Percentiles rank a stretch among this genome's conserved stretches.
Evolutionary conservation across 495 filamentous ascomycete genomes (phyloP).

Genomic region (Penicillium diatomitis): DNA sequence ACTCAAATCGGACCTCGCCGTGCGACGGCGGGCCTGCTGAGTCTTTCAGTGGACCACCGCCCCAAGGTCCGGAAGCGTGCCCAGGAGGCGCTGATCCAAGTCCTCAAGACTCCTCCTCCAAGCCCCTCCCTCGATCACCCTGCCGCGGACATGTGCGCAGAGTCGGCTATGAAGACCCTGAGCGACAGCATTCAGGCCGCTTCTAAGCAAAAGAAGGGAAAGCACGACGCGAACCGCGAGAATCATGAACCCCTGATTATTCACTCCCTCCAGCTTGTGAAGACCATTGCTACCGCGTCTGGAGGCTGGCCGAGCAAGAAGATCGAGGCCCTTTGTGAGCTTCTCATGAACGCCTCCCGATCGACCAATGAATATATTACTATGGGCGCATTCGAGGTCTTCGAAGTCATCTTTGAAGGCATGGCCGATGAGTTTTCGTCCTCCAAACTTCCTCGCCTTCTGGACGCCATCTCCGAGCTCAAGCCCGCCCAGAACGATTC

Average conservation of each 20-base stretch:
- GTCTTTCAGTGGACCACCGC: constrained; percentile 73
- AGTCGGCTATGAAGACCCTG: constrained; percentile 71
- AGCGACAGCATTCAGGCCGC: constrained; percentile 55
- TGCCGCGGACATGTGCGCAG: constrained; percentile 89
- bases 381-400: constrained; percentile 91
- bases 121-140: constrained; percentile 89
- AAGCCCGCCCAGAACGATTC: constrained; percentile 86
- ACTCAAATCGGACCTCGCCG: constrained; percentile 79
- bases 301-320: constrained; percentile 97
- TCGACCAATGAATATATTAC: constrained; percentile 90
- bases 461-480: constrained; percentile 81
- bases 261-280: constrained; percentile 83
- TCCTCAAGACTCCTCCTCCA: constrained; percentile 74
- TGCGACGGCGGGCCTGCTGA: constrained; percentile 78
- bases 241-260: constrained; percentile 75
- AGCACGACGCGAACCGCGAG: constrained; percentile 33
- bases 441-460: constrained; percentile 75
- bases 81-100: constrained; percentile 76
- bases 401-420: constrained; percentile 88
- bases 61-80: constrained; percentile 94
- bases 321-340: constrained; percentile 82
- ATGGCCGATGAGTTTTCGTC: constrained; percentile 81
- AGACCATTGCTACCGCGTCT: constrained; percentile 73
- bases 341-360: constrained; percentile 76
- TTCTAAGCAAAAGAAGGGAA: constrained; percentile 58